Evolutionary conservation across 2,329 filamentous ascomycete genomes (phyloP).

Genomic region (Trichophyton rubrum): DNA sequence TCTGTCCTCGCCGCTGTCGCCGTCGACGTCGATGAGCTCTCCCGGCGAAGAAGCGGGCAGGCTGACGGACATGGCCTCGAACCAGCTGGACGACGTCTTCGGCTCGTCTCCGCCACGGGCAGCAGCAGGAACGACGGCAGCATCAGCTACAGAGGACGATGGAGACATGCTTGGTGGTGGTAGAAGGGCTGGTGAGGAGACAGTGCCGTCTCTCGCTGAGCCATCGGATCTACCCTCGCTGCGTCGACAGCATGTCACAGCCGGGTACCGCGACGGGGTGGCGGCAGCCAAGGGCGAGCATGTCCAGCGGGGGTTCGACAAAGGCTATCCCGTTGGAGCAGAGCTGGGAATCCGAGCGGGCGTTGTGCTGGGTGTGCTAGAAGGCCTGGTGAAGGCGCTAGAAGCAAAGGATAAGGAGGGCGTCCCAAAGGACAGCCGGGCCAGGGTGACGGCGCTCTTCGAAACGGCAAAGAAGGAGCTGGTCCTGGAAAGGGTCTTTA

Average conservation of each 20-base stretch:
- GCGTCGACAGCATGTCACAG: slow-evolving; percentile 63
- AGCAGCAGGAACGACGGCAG: background rate
- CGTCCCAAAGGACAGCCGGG: background rate
- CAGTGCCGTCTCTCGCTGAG: slow-evolving; percentile 17
- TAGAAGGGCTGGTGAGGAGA: background rate
- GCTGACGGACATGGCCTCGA: too few species aligned
- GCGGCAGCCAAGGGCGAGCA: slow-evolving; percentile 59
- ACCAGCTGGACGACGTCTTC: slow-evolving; percentile 29
- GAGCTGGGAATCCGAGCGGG: slow-evolving; percentile 64
- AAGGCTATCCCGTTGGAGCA: slow-evolving; percentile 75
- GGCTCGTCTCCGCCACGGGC: slow-evolving; percentile 24
- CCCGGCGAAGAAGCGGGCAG: background rate
- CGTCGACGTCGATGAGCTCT: background rate
- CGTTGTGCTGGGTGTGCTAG: slow-evolving; percentile 61
- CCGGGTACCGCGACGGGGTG: slow-evolving; percentile 84
- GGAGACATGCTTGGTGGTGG: background rate
- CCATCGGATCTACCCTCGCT: slow-evolving; percentile 63
- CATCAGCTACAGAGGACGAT: too few species aligned
- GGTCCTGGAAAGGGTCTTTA: slow-evolving; percentile 12
- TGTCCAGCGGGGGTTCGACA: slow-evolving; percentile 82
- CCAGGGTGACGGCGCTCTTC: slow-evolving; percentile 22
- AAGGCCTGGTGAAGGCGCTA: slow-evolving; percentile 46
- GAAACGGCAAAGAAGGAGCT: slow-evolving; percentile 13
- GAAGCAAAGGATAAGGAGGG: background rate
- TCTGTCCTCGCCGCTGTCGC: background rate